Conservation (phyloP, 306 rosid species). For the Cucurbita argyrosperma region DNA sequence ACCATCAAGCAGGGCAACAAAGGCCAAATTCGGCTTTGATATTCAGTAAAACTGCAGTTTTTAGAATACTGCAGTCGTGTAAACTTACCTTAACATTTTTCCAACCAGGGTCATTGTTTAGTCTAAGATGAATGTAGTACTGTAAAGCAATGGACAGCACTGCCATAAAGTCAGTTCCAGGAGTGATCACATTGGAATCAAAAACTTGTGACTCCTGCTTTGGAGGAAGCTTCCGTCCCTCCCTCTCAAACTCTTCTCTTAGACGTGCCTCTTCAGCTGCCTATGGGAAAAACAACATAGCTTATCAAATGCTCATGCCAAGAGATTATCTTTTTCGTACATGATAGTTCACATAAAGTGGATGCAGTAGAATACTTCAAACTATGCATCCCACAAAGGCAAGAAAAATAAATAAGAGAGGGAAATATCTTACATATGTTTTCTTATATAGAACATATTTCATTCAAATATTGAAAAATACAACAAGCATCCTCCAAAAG, state of each 20-base stretch:
- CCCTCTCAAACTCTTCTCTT: conserved; percentile 80
- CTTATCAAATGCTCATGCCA: not conserved
- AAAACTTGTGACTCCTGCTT: conserved; percentile 49
- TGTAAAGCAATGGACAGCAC: conserved; percentile 83
- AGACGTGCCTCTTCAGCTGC: conserved; percentile 80
- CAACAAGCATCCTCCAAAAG: not conserved
- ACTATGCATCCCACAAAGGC: not conserved
- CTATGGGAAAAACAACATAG: conserved; percentile 20
- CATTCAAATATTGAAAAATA: not conserved
- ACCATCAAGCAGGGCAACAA: not conserved
- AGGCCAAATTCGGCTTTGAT: not conserved
- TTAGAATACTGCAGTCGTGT: not conserved
- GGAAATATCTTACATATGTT: not conserved
- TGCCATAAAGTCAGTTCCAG: conserved; percentile 95
- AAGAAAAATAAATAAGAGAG: not conserved
- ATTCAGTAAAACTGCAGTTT: not conserved
- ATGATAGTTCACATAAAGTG: not conserved
- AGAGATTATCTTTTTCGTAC: not conserved
- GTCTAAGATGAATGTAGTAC: conserved; percentile 87
- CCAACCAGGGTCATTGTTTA: conserved; percentile 98
- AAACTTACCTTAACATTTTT: conserved; percentile 54
- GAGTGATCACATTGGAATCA: conserved; percentile 94
- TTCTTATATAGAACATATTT: not conserved
- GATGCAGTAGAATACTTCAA: not conserved
- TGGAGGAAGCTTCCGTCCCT: conserved; percentile 96